Conservation (phyloP, 1,284 basidiomycete species). For the Marasmius tenuissimus region DNA sequence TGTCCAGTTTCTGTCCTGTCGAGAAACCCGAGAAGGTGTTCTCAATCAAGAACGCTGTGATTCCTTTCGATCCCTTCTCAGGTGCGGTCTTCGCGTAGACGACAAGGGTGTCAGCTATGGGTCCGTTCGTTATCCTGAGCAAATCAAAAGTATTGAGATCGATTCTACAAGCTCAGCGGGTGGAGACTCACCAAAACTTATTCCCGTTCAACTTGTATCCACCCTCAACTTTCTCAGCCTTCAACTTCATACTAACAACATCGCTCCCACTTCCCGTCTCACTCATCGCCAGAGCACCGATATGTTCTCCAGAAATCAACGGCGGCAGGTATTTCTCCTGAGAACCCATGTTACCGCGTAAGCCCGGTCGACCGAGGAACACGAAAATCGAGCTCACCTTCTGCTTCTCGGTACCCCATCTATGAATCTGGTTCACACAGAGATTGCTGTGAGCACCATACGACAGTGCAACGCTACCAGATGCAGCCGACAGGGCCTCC, state of each 20-base stretch:
- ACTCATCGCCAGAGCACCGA: slow-evolving; percentile 93
- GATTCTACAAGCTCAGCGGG: neutral
- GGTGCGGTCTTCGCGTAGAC: slow-evolving; percentile 92
- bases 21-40: slow-evolving; percentile 83
- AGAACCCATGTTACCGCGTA: neutral
- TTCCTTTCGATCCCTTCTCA: slow-evolving; percentile 80
- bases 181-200: slow-evolving; percentile 79
- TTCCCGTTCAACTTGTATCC: slow-evolving; percentile 85
- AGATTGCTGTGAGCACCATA: slow-evolving; percentile 95
- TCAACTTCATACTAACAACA: slow-evolving; percentile 88
- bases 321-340: slow-evolving; percentile 80
- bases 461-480: slow-evolving; percentile 87
- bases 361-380: neutral
- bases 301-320: slow-evolving; percentile 79
- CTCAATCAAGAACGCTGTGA: slow-evolving; percentile 93
- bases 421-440: slow-evolving; percentile 86
- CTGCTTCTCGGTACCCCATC: slow-evolving; percentile 86
- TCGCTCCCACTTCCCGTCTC: slow-evolving; percentile 91
- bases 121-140: slow-evolving; percentile 92
- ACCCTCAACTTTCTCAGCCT: slow-evolving; percentile 74
- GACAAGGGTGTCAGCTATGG: slow-evolving; percentile 85
- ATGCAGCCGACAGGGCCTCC: slow-evolving; percentile 89
- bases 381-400: slow-evolving; percentile 38
- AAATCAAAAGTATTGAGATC: neutral
- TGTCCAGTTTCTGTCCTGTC: slow-evolving; percentile 89